Evolutionary conservation across 2,329 filamentous ascomycete genomes (phyloP), one percentile per base, ranked within the genome.

Genomic region (Aspergillus sergii): DNA sequence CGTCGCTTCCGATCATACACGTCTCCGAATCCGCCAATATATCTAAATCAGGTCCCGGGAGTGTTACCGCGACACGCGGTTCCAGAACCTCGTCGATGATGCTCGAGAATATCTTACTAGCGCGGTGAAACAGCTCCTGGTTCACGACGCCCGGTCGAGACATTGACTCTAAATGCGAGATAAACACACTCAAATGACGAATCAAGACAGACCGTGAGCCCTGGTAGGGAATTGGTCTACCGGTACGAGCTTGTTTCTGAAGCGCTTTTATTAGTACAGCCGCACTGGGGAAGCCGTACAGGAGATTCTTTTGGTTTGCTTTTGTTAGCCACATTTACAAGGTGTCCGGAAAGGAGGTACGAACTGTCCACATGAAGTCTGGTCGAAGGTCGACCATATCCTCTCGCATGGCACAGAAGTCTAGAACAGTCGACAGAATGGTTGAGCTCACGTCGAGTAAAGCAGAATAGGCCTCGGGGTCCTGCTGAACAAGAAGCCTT

Each of bases 101-200:
- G 36, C 64, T 66, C 1, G 70, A 67, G 26, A 72, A 70, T 2
- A 69, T 61, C 10, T 67, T 62, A 26, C 66, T 69, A 0, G 66
- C 67, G 2, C 68, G 68, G 32, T 65, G 60, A 26, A 72, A 70
- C 1, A 74, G 60, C 5, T 66, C 64, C 26, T 69, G 66, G 30
- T 69, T 75, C 3, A 73, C 73, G 51, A 78, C 73, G 30, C 71
- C 75, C 0, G 73, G 74, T 1, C 72, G 60, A 1, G 73, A 73
- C 21, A 76, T 76, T 0, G 69, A 72, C 34, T 80, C 78, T 1
- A 81, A 70, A 57, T 80, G 76, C 3, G 71, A 72, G 19, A 79
- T 78, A 19, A 81, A 73, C 0, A 81, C 78, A 36, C 73, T 75
- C 0, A 81, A 62, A 66, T 75, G 76, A 7, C 79, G 77, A 43